Evolutionary conservation across 805 yeast species (phyloP), one percentile per base, ranked within the genome.

Genomic region (Hanseniaspora meyeri): DNA sequence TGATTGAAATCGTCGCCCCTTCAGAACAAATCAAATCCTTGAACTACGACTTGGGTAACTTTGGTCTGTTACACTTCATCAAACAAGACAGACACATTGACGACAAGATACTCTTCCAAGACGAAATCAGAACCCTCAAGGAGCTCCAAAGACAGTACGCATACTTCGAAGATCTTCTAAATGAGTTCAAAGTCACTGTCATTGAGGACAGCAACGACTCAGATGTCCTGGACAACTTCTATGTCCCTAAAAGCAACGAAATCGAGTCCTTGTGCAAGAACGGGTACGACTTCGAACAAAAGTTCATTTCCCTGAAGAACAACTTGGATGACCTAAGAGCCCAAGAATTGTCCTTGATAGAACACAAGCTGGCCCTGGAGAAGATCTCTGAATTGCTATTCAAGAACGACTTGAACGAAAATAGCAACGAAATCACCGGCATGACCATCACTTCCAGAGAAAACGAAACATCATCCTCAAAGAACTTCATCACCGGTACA

Each of bases 1-100:
- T 90, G 63, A 85, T 91, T 54, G 96, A 93, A 73, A 75, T 93
- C 62, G 91, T 87, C 69, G 81, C 93, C 59, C 91, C 97, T 9
- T 82, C 87, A 31, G 99, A 93, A 70, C 83, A 86, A 46, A 80
- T 95, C 8, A 76, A 97, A 60, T 95, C 89, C 59, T 80, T 88
- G 40, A 83, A 89, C n/a, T 79, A 87, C 58, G 80, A 87, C 31
- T 73, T 93, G 39, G 99, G 98, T 4, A 88, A 87, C 61, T 74
- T 87, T 66, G 95, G 95, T 29, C 73, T 81, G 59, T 78, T 93
- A 31, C 96, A 95, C 65, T 88, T 93, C 68, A 46, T 53, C 47
- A 43, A 53, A 40, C 31, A 45, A 38, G 47, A 47, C 19, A 46
- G 43, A 46, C 36, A 17, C 39, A 19, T 46, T 75, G 95, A 52